Conservation (phyloP, 805 yeast species). For the Cyberlindnera samutprakarnensis region DNA sequence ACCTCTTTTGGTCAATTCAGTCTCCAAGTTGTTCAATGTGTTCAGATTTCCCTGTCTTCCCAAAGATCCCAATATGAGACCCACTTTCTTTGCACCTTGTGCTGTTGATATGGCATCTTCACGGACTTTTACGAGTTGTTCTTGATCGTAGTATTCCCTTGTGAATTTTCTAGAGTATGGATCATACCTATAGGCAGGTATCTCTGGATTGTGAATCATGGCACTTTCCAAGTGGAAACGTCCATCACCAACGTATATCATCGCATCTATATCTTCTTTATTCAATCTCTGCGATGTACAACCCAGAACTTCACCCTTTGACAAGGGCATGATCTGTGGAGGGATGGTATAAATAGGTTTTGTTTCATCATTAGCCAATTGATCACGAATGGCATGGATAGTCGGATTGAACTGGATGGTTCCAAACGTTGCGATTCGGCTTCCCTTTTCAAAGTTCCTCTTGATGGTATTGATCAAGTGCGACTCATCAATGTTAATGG, state of each 20-base stretch:
- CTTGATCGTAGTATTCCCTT: conserved; percentile 79
- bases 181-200: conserved; percentile 91
- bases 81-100: conserved; percentile 52
- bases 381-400: conserved; percentile 67
- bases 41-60: conserved; percentile 91
- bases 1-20: conserved; percentile 43
- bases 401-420: conserved; percentile 97
- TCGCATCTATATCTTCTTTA: conserved; percentile 57
- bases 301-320: conserved; percentile 94
- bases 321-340: conserved; percentile 88
- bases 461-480: conserved; percentile 75
- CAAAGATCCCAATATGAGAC: conserved; percentile 83
- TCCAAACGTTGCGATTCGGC: conserved; percentile 78
- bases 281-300: conserved; percentile 87
- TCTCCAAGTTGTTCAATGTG: conserved; percentile 64
- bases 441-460: conserved; percentile 57
- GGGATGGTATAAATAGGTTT: conserved; percentile 56
- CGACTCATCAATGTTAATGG: conserved; percentile 77
- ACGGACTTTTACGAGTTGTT: conserved; percentile 69
- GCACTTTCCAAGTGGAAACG: conserved; percentile 92
- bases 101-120: conserved; percentile 68
- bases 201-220: conserved; percentile 92
- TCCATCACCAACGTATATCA: conserved; percentile 94
- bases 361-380: conserved; percentile 41
- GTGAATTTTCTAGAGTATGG: conserved; percentile 93